These are phyloP conservation scores for Peronospora farinosa DNA, from an alignment of 352 stramenopile genomes.

Conservation along the genomic window DNA sequence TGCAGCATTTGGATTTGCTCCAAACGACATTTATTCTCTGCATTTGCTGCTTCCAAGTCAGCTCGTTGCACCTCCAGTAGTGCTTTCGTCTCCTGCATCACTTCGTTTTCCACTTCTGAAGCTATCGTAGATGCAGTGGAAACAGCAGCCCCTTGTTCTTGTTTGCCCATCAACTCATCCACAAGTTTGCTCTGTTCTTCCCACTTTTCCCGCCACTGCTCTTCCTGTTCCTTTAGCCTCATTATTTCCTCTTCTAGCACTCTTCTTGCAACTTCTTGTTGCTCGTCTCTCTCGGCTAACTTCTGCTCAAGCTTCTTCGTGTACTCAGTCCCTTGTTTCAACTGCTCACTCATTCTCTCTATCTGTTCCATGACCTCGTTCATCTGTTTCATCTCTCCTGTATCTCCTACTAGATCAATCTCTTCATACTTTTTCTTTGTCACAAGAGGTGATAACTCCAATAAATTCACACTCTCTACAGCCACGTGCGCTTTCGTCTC, in stretches of 20 bases:
- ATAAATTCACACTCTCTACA: slow-evolving; percentile 35
- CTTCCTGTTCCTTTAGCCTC: slow-evolving; percentile 10
- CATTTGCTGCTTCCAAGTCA: slow-evolving; percentile 10
- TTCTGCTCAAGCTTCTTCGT: slow-evolving; percentile 26
- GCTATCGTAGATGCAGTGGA: not conserved
- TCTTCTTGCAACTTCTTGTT: slow-evolving; percentile 10
- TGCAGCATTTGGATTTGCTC: slow-evolving; percentile 19
- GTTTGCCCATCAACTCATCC: slow-evolving; percentile 9
- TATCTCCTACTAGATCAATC: slow-evolving; percentile 44
- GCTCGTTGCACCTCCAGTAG: slow-evolving; percentile 3
- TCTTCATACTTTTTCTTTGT: slow-evolving; percentile 38
- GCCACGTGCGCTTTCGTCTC: slow-evolving; percentile 14
- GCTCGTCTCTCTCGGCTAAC: slow-evolving; percentile 18
- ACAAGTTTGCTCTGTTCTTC: slow-evolving; percentile 14
- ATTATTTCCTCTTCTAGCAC: slow-evolving; percentile 15
- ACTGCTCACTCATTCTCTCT: slow-evolving; percentile 32
- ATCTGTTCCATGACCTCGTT: slow-evolving; percentile 41
- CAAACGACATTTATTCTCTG: slow-evolving; percentile 13
- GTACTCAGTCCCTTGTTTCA: slow-evolving; percentile 33
- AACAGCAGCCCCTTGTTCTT: slow-evolving; percentile 10
- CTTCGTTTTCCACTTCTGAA: slow-evolving; percentile 5
- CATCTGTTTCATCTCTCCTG: slow-evolving; percentile 27
- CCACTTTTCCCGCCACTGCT: slow-evolving; percentile 15
- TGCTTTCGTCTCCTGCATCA: slow-evolving; percentile 8
- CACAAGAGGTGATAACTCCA: slow-evolving; percentile 37